Conservation (phyloP, 306 rosid species). For the Medicago lupulina region DNA sequence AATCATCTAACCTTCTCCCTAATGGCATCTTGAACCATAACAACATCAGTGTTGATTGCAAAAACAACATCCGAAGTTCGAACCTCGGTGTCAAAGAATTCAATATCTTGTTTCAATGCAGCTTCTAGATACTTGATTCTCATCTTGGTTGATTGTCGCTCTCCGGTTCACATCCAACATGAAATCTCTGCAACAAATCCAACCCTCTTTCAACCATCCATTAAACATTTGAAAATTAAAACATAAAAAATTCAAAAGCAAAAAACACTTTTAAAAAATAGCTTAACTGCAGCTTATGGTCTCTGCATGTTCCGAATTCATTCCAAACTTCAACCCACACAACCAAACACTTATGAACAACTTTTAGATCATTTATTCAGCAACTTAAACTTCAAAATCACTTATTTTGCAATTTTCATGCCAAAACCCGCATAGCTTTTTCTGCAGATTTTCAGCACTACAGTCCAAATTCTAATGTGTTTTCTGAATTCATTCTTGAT, state of each 20-base stretch:
- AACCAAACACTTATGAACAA: too few relatives aligned
- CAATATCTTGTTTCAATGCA: constrained; percentile 88
- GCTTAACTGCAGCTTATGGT: too few relatives aligned
- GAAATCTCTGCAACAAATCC: constrained; percentile 77
- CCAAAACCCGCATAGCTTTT: too few relatives aligned
- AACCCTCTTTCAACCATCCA: constrained; percentile 32
- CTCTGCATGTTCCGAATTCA: too few relatives aligned
- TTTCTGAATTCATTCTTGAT: too few relatives aligned
- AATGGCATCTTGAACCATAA: constrained; percentile 97
- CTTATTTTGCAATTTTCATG: too few relatives aligned
- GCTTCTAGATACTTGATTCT: constrained; percentile 93
- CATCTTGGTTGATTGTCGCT: constrained; percentile 93
- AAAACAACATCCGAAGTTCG: constrained; percentile 94
- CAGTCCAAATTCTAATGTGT: too few relatives aligned
- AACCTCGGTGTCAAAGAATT: constrained; percentile 87
- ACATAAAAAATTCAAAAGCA: constrained; percentile 1
- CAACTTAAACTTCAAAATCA: too few relatives aligned
- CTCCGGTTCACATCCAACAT: constrained; percentile 99
- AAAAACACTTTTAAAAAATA: too few relatives aligned
- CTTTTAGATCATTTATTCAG: too few relatives aligned
- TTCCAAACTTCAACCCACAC: too few relatives aligned
- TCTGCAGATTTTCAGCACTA: too few relatives aligned
- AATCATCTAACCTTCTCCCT: constrained; percentile 80
- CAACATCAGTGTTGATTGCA: constrained; percentile 91
- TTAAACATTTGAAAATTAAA: not conserved